Percentiles rank a stretch among this genome's conserved stretches.
phyloP scores from a whole-genome alignment of 139 green algal genomes.

The Tetraselmis striata region DNA sequence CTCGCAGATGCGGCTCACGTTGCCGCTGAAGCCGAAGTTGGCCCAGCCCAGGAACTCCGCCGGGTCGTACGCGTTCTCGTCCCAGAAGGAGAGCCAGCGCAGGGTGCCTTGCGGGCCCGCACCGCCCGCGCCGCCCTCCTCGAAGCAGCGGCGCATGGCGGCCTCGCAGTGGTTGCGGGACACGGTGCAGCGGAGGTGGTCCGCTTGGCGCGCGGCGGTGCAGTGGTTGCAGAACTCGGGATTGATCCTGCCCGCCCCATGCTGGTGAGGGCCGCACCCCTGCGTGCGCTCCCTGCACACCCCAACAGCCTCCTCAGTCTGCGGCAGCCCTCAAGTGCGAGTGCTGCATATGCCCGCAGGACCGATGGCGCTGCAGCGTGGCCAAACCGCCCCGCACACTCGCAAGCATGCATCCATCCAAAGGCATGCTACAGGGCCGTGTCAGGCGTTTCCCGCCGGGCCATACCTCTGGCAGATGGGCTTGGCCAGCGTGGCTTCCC shows the following conservation, averaged over 20 bases:
- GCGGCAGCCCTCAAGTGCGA: too few relatives aligned
- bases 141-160: not conserved
- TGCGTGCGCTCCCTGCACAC: not conserved
- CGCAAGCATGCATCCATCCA: conserved; percentile 97
- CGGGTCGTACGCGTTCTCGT: not conserved
- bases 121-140: not conserved
- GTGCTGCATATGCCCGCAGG: too few relatives aligned
- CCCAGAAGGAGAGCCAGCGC: conserved; percentile 3
- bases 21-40: not conserved
- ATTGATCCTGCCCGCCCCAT: not conserved
- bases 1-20: not conserved
- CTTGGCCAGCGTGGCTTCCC: not conserved
- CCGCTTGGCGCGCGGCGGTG: not conserved
- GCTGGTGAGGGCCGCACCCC: not conserved
- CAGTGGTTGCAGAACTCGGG: not conserved
- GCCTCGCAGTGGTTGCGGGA: not conserved
- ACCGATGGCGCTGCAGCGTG: conserved; percentile 99
- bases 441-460: conserved; percentile 98
- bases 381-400: conserved; percentile 97
- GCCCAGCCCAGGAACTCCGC: not conserved
- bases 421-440: conserved; percentile 97
- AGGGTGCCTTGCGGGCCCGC: not conserved
- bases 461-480: conserved; percentile 19
- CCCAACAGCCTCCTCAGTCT: too few relatives aligned
- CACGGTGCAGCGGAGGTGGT: not conserved